Conservation (phyloP, 106 monocot species). For the Posidonia australis region DNA sequence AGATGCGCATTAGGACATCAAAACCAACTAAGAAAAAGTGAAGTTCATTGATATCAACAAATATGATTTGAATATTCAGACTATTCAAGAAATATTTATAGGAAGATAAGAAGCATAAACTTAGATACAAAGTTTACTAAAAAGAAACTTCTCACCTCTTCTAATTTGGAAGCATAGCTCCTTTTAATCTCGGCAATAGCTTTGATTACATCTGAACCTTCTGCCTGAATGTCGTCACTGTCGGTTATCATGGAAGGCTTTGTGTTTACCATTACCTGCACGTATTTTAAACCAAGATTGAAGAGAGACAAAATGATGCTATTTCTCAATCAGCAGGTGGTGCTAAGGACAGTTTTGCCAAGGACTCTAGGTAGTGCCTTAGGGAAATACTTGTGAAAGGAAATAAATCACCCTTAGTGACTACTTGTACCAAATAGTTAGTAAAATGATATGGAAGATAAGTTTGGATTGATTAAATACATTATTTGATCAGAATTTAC, state of each 20-base stretch:
- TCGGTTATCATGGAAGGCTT: conserved; percentile 13
- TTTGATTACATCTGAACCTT: conserved; percentile 23
- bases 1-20: too few relatives aligned
- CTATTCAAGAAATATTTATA: neutral
- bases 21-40: too few relatives aligned
- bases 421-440: too few relatives aligned
- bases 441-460: too few relatives aligned
- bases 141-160: conserved; percentile 32
- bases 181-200: conserved; percentile 67
- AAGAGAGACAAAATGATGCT: neutral
- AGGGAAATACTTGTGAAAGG: neutral
- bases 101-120: neutral
- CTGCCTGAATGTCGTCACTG: conserved; percentile 23
- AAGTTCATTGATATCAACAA: too few relatives aligned
- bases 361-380: neutral
- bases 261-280: conserved; percentile 43
- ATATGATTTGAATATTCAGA: too few relatives aligned
- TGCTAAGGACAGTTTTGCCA: neutral
- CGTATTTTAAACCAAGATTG: neutral
- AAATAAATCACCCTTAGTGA: neutral
- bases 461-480: too few relatives aligned
- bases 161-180: conserved; percentile 61
- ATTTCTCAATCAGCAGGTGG: neutral
- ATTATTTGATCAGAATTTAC: conserved; percentile 16
- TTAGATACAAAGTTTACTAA: neutral